These are phyloP conservation scores for Sequoia sempervirens DNA, from an alignment of 75 land plant genomes.

Conservation along the genomic window DNA sequence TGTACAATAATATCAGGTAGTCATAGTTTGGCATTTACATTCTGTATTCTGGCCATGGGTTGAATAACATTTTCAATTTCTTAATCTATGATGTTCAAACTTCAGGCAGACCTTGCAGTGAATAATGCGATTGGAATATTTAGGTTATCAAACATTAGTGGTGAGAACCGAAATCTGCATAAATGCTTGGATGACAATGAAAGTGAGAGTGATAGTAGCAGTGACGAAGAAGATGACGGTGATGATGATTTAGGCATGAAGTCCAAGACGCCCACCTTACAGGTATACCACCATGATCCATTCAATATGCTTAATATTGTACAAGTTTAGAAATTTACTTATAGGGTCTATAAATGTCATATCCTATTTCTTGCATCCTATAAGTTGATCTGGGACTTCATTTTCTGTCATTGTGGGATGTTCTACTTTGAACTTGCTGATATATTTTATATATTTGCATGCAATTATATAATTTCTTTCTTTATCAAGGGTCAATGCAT, in stretches of 20 bases:
- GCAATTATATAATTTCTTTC: background rate
- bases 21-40: background rate
- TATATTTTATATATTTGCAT: background rate
- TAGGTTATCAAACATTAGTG: slow-evolving; percentile 70
- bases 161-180: slow-evolving; percentile 58
- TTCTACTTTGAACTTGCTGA: background rate
- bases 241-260: slow-evolving; percentile 34
- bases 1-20: background rate
- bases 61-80: background rate
- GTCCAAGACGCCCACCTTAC: slow-evolving; percentile 49
- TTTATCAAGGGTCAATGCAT: background rate
- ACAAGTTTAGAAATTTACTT: background rate
- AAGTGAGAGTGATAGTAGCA: slow-evolving; percentile 46
- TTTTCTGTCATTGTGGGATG: background rate
- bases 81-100: slow-evolving; percentile 9
- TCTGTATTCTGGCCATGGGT: background rate
- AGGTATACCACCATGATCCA: slow-evolving; percentile 22
- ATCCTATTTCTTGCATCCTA: background rate
- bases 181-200: slow-evolving; percentile 31
- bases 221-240: slow-evolving; percentile 71
- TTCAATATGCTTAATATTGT: background rate
- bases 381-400: background rate
- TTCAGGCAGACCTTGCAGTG: slow-evolving; percentile 75
- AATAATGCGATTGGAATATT: slow-evolving; percentile 74
- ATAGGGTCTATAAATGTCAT: background rate